These are phyloP conservation scores for Rhodotorula graminis DNA, from an alignment of 768 basidiomycete species.

Conservation along the genomic window DNA sequence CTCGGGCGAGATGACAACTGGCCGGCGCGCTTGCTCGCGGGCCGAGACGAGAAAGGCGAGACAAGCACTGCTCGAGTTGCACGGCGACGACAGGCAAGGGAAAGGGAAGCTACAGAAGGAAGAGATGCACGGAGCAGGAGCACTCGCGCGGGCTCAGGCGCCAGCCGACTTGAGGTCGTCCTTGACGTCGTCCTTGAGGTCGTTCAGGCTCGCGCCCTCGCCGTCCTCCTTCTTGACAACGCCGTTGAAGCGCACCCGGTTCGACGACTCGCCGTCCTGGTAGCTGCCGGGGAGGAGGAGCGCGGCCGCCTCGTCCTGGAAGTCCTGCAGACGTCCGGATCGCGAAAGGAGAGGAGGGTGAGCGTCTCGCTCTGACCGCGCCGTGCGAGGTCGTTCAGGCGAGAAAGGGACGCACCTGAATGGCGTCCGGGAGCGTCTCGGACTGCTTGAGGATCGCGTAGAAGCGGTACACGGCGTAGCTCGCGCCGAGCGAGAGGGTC, in stretches of 20 bases:
- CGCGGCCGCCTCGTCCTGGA: slow-evolving; percentile 7
- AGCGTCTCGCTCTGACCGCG: too few species aligned
- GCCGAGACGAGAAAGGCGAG: neutral
- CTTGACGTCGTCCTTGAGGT: neutral
- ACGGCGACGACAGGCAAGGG: too few species aligned
- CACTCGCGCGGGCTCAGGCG: too few species aligned
- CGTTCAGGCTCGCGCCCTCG: neutral
- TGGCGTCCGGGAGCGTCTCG: slow-evolving; percentile 19
- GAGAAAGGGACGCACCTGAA: slow-evolving; percentile 1
- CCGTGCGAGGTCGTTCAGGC: neutral
- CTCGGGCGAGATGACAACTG: neutral
- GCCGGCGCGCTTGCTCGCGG: neutral
- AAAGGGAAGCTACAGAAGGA: too few species aligned
- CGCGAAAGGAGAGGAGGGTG: too few species aligned
- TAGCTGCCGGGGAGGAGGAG: neutral
- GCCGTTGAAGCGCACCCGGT: slow-evolving; percentile 19
- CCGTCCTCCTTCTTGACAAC: slow-evolving; percentile 16
- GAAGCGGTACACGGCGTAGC: slow-evolving; percentile 23
- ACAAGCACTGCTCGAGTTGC: too few species aligned
- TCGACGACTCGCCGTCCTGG: neutral
- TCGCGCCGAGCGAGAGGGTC: slow-evolving; percentile 10
- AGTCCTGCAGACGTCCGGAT: neutral
- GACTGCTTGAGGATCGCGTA: neutral
- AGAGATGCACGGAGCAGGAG: too few species aligned
- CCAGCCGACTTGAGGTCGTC: too few species aligned